Conservation (phyloP, 345 rosid genomes). For the Acer negundo region DNA sequence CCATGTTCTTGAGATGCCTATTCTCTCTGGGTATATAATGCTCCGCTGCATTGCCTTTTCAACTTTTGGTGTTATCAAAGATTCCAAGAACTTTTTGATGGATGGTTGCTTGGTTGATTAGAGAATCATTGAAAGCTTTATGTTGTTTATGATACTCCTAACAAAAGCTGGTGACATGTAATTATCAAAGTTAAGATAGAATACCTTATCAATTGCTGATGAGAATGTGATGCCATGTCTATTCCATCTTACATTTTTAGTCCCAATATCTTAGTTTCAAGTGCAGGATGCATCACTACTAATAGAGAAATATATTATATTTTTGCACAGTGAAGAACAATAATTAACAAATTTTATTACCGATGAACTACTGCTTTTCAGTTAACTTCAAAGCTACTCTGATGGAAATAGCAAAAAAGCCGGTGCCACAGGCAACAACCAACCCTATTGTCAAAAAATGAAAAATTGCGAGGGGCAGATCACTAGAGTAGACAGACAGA, state of each 20-base stretch:
- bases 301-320: not conserved
- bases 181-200: not conserved
- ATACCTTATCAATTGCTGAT: not conserved
- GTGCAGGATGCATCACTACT: too few species aligned
- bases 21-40: not conserved
- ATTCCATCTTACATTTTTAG: not conserved
- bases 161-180: not conserved
- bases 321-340: not conserved
- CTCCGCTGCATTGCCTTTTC: not conserved
- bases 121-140: not conserved
- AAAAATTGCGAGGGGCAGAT: constrained; percentile 18
- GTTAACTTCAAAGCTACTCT: constrained; percentile 24
- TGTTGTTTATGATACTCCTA: not conserved
- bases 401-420: constrained; percentile 19
- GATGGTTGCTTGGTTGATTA: not conserved
- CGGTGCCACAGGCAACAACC: constrained; percentile 28
- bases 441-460: constrained; percentile 15
- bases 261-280: too few species aligned
- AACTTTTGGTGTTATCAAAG: not conserved
- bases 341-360: constrained; percentile 13
- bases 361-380: not conserved
- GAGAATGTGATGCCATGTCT: not conserved
- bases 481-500: not conserved
- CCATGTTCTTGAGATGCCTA: not conserved
- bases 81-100: not conserved